phyloP scores from a whole-genome alignment of 352 stramenopile genomes.

The Pythium scleroteichum region DNA sequence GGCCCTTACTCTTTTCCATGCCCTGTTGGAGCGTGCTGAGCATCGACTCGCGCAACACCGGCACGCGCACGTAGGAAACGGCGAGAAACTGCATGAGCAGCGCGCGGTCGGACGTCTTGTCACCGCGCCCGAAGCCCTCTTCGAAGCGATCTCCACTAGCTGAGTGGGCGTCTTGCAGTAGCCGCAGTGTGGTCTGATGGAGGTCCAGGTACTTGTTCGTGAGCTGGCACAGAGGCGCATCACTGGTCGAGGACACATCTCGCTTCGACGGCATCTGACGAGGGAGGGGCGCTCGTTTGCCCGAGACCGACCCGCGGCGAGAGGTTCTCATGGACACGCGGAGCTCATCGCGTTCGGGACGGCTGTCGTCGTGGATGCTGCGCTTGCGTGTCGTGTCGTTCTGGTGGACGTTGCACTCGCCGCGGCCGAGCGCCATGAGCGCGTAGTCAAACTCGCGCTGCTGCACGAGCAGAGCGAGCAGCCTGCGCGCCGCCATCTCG shows the following conservation, averaged over 20 bases:
- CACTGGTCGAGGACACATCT: slow-evolving; percentile 20
- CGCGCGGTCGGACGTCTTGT: slow-evolving; percentile 14
- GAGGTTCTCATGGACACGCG: slow-evolving; percentile 26
- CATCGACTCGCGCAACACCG: slow-evolving; percentile 52
- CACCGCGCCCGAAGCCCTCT: slow-evolving; percentile 4
- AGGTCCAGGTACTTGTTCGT: slow-evolving; percentile 58
- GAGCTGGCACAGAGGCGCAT: slow-evolving; percentile 45
- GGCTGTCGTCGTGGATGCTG: slow-evolving; percentile 18
- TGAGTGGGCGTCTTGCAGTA: slow-evolving; percentile 38
- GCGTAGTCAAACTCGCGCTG: slow-evolving; percentile 60
- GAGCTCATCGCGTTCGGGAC: slow-evolving; percentile 7
- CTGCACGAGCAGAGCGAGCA: slow-evolving; percentile 47
- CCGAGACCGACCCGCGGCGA: slow-evolving; percentile 27
- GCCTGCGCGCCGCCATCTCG: slow-evolving; percentile 34
- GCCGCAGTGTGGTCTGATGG: slow-evolving; percentile 63
- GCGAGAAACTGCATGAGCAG: slow-evolving; percentile 49
- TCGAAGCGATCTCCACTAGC: slow-evolving; percentile 27
- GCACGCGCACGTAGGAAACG: slow-evolving; percentile 57
- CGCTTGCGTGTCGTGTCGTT: slow-evolving; percentile 19
- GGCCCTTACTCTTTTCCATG: slow-evolving; percentile 20
- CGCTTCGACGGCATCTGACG: slow-evolving; percentile 26
- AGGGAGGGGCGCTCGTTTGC: slow-evolving; percentile 10
- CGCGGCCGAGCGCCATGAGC: slow-evolving; percentile 47
- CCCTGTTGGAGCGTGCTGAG: slow-evolving; percentile 41
- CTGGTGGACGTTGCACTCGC: slow-evolving; percentile 52